These are phyloP conservation scores for Dentipellis sp. DNA, from an alignment of 768 basidiomycete genomes.

Conservation along the genomic window DNA sequence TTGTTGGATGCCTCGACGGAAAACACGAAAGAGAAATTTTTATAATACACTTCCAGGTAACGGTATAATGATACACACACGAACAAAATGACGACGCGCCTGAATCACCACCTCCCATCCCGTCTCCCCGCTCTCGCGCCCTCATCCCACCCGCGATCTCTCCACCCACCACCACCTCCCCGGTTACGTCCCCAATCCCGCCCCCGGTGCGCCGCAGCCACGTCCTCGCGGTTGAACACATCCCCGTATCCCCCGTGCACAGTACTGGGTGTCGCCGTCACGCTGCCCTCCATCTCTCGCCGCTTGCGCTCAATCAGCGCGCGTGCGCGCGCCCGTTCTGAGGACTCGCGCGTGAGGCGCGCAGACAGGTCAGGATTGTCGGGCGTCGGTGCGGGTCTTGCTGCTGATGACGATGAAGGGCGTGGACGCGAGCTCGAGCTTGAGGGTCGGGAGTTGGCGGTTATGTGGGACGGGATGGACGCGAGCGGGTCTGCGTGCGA, in stretches of 20 bases:
- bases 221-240: constrained; percentile 59
- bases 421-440: constrained; percentile 10
- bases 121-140: not conserved
- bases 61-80: too few species aligned
- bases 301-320: constrained; percentile 61
- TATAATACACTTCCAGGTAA: too few species aligned
- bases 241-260: constrained; percentile 52
- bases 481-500: constrained; percentile 63
- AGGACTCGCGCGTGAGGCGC: constrained; percentile 61
- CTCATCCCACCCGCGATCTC: not conserved
- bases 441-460: constrained; percentile 25
- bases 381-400: constrained; percentile 10
- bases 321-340: constrained; percentile 68
- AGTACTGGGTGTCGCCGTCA: constrained; percentile 64
- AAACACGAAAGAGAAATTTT: too few species aligned
- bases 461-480: constrained; percentile 59
- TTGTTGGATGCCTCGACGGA: too few species aligned
- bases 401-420: constrained; percentile 16
- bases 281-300: constrained; percentile 50
- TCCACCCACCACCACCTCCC: not conserved
- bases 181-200: constrained; percentile 26
- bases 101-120: not conserved
- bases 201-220: constrained; percentile 56
- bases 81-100: too few species aligned
- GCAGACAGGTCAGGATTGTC: constrained; percentile 29